These are phyloP conservation scores for Mycena galopus DNA, from an alignment of 768 basidiomycete genomes.

Conservation along the genomic window DNA sequence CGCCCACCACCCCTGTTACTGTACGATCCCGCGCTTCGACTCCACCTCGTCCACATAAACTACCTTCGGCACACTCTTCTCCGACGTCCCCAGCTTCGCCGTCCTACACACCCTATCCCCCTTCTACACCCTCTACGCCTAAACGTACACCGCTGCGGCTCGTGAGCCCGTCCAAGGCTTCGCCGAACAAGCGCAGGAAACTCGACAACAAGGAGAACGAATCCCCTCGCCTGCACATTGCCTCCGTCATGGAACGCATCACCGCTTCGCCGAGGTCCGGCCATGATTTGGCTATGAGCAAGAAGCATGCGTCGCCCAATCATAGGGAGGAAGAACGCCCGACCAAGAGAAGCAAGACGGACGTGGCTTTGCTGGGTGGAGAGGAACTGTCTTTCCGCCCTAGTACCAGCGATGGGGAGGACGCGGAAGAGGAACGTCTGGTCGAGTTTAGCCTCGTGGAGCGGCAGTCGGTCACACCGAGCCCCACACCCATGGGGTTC, in stretches of 20 bases:
- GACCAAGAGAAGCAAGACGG: constrained; percentile 48
- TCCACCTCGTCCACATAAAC: constrained; percentile 54
- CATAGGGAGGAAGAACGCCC: constrained; percentile 44
- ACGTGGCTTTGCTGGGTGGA: constrained; percentile 21
- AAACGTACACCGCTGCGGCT: constrained; percentile 41
- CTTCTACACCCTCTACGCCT: constrained; percentile 54
- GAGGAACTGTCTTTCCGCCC: constrained; percentile 29
- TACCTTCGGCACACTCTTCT: constrained; percentile 43
- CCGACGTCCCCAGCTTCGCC: constrained; percentile 43
- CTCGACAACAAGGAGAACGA: constrained; percentile 72
- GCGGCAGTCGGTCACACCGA: constrained; percentile 12
- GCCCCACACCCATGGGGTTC: constrained; percentile 14
- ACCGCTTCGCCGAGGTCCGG: constrained; percentile 48
- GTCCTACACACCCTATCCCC: constrained; percentile 38
- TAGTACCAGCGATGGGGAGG: constrained; percentile 24
- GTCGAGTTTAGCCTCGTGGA: constrained; percentile 33
- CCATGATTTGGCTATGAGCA: constrained; percentile 47
- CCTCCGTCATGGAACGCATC: constrained; percentile 62
- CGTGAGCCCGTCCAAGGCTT: constrained; percentile 40
- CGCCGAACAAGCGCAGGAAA: constrained; percentile 54
- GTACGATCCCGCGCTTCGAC: constrained; percentile 39
- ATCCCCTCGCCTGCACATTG: constrained; percentile 53
- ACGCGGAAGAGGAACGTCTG: constrained; percentile 37
- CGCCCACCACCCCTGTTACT: constrained; percentile 32
- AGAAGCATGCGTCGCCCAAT: constrained; percentile 58